phyloP scores from a whole-genome alignment of 108 stramenopile species.

The Skeletonema tropicum region DNA sequence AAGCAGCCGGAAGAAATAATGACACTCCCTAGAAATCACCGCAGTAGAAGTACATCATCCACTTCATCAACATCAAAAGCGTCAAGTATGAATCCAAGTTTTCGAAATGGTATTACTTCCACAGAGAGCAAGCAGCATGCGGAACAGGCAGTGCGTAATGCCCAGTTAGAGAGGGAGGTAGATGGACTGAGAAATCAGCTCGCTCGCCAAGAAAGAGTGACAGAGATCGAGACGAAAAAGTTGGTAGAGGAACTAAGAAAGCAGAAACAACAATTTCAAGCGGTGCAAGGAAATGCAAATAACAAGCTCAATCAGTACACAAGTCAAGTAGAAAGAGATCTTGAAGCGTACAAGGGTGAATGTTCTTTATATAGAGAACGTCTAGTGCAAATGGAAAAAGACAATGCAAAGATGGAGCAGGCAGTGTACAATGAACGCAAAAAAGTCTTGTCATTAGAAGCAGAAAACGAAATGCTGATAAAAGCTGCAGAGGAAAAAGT shows the following conservation, averaged over 20 bases:
- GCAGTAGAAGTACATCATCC: background rate
- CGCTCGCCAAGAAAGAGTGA: slow-evolving; percentile 17
- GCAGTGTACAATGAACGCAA: slow-evolving; percentile 28
- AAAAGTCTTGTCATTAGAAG: slow-evolving; percentile 32
- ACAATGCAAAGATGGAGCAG: slow-evolving; percentile 37
- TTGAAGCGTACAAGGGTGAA: slow-evolving; percentile 42
- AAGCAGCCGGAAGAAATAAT: background rate
- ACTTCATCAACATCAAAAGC: background rate
- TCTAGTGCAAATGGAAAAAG: slow-evolving; percentile 33
- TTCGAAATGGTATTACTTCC: background rate
- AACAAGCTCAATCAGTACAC: slow-evolving; percentile 12
- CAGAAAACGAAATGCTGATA: slow-evolving; percentile 39
- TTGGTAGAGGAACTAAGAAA: slow-evolving; percentile 29
- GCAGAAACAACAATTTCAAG: slow-evolving; percentile 12
- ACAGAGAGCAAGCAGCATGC: background rate
- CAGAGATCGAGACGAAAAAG: slow-evolving; percentile 10
- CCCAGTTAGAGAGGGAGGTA: slow-evolving; percentile 7
- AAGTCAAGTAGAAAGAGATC: slow-evolving; percentile 24
- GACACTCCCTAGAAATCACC: background rate
- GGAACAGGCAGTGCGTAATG: slow-evolving; percentile 5
- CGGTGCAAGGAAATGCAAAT: slow-evolving; percentile 6
- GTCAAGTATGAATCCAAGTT: background rate
- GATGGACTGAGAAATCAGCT: slow-evolving; percentile 12
- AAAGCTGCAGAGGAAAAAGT: slow-evolving; percentile 39
- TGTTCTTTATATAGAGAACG: slow-evolving; percentile 36